Conservation (phyloP, 2,329 filamentous ascomycete genomes). For the Trichoderma koningii region DNA sequence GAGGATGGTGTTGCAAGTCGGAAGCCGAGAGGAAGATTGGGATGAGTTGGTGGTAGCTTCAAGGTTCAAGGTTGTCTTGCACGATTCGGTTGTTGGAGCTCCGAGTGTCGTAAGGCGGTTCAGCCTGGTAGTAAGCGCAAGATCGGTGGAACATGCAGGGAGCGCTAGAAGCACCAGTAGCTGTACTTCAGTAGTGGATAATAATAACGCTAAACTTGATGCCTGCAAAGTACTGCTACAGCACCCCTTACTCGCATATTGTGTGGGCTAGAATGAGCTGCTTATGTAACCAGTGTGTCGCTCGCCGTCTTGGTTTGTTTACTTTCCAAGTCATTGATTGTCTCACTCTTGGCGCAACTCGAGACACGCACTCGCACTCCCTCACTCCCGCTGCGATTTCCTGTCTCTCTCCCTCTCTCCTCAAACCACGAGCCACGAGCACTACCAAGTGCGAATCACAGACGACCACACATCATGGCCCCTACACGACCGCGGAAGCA, state of each 20-base stretch:
- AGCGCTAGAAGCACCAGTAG: background rate
- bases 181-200: background rate
- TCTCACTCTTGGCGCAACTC: constrained; percentile 4
- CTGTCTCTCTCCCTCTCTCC: background rate
- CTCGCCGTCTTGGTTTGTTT: constrained; percentile 17
- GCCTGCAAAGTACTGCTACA: background rate
- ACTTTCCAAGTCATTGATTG: constrained; percentile 10
- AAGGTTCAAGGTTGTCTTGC: background rate
- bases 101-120: constrained; percentile 48
- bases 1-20: constrained; percentile 2
- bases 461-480: constrained; percentile 47
- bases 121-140: constrained; percentile 44
- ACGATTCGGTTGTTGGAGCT: constrained; percentile 30
- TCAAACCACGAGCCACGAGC: constrained; percentile 16
- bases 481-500: constrained; percentile 46
- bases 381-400: constrained; percentile 6
- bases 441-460: constrained; percentile 4
- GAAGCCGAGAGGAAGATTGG: background rate
- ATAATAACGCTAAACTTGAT: background rate
- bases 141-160: background rate
- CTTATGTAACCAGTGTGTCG: constrained; percentile 2
- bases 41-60: background rate
- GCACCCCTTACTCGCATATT: background rate
- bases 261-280: background rate
- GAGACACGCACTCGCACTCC: constrained; percentile 11